phyloP scores from a whole-genome alignment of 352 stramenopile genomes.

The Pythium scleroteichum region DNA sequence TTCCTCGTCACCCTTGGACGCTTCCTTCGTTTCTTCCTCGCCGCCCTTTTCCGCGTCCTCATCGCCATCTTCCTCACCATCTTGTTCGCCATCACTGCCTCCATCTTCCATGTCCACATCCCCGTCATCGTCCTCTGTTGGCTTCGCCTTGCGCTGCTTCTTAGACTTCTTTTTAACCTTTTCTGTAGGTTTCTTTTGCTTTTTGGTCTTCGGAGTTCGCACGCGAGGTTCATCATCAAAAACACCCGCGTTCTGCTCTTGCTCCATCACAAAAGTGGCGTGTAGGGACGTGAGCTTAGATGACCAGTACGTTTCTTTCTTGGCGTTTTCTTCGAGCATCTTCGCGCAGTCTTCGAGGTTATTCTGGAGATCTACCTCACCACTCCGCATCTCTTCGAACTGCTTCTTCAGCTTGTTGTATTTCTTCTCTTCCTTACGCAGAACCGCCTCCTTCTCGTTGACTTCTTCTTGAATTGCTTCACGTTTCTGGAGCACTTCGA shows the following conservation, averaged over 20 bases:
- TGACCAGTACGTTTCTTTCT: conserved; percentile 88
- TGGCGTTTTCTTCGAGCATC: conserved; percentile 90
- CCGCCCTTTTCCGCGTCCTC: conserved; percentile 34
- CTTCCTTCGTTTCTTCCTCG: conserved; percentile 22
- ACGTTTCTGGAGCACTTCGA: conserved; percentile 90
- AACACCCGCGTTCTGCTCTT: conserved; percentile 72
- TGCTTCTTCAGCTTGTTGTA: conserved; percentile 89
- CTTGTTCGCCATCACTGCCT: conserved; percentile 21
- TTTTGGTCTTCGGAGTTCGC: conserved; percentile 40
- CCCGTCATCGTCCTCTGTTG: conserved; percentile 25
- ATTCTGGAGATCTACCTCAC: conserved; percentile 93
- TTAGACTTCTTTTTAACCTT: conserved; percentile 27
- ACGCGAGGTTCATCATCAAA: conserved; percentile 48
- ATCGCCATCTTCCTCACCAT: conserved; percentile 30
- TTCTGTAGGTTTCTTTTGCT: conserved; percentile 15
- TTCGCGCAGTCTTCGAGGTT: conserved; percentile 94
- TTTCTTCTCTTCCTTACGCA: conserved; percentile 73
- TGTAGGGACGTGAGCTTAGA: conserved; percentile 75
- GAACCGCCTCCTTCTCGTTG: conserved; percentile 80
- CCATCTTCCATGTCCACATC: conserved; percentile 48
- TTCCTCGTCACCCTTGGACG: conserved; percentile 29
- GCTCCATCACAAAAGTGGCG: conserved; percentile 54
- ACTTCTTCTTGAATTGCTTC: conserved; percentile 91
- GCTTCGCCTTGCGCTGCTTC: conserved; percentile 20
- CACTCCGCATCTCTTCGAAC: conserved; percentile 88